phyloP scores from a whole-genome alignment of 352 stramenopile species.

The Pythium coloratum region DNA sequence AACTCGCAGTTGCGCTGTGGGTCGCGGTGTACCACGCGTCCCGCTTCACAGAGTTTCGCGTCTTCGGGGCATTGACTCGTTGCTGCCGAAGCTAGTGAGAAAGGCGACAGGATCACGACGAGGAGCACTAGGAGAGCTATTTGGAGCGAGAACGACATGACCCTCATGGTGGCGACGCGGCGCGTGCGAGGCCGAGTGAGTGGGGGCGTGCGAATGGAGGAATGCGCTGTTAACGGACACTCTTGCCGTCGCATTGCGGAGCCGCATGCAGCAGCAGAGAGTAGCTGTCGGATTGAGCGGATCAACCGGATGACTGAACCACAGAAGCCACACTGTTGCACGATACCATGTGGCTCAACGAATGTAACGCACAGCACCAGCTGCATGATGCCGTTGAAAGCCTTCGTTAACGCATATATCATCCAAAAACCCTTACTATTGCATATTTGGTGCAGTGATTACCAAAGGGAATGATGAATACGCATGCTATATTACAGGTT shows the following conservation, averaged over 20 bases:
- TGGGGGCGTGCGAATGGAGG: neutral
- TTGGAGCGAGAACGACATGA: neutral
- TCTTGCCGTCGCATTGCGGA: neutral
- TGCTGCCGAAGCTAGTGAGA: neutral
- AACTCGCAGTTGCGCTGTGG: neutral
- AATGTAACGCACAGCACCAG: neutral
- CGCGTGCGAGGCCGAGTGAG: neutral
- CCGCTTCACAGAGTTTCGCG: neutral
- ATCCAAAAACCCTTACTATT: neutral
- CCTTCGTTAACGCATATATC: neutral
- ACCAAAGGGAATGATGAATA: neutral
- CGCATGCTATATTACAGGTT: constrained; percentile 6
- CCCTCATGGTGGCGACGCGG: neutral
- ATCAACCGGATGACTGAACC: neutral
- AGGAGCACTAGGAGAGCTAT: neutral
- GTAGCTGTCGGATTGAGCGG: neutral
- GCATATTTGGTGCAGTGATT: neutral
- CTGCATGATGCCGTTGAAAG: neutral
- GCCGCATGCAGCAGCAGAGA: too few relatives aligned
- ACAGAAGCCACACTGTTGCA: neutral
- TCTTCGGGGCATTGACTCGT: neutral
- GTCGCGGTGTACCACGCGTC: neutral
- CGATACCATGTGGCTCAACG: neutral
- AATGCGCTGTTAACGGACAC: neutral
- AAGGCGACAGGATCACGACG: neutral